Conservation (phyloP, 768 basidiomycete species). For the Xanthoconium purpureum region DNA sequence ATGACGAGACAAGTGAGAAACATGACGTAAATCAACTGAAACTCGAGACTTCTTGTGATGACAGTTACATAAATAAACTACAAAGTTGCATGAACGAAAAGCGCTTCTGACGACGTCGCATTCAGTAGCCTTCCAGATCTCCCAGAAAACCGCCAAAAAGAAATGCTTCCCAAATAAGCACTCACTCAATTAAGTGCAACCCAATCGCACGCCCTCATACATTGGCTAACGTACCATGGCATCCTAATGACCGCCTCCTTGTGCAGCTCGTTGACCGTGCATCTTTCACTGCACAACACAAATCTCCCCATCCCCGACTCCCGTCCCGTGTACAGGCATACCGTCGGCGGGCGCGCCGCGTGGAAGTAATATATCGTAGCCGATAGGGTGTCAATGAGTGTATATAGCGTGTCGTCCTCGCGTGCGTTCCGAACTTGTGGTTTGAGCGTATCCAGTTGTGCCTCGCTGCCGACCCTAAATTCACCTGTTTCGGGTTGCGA, state of each 20-base stretch:
- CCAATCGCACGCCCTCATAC: slow-evolving; percentile 25
- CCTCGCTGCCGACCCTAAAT: slow-evolving; percentile 18
- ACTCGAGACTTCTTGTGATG: no score
- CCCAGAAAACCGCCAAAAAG: no score
- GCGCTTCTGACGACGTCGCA: no score
- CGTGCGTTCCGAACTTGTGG: background rate
- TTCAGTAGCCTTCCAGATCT: no score
- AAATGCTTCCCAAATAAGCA: background rate
- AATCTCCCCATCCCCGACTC: slow-evolving; percentile 23
- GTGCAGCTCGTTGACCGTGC: slow-evolving; percentile 19
- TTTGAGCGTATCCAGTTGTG: slow-evolving; percentile 4
- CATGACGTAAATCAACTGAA: no score
- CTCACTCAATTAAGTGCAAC: slow-evolving; percentile 14
- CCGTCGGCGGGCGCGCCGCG: slow-evolving; percentile 20
- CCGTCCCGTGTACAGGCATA: slow-evolving; percentile 21
- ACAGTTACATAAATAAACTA: no score
- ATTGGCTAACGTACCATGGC: slow-evolving; percentile 16
- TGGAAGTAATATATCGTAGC: slow-evolving; percentile 25
- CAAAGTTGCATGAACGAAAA: no score
- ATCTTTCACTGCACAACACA: slow-evolving; percentile 21
- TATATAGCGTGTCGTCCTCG: slow-evolving; percentile 15
- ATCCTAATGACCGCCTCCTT: slow-evolving; percentile 27
- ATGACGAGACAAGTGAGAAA: no score
- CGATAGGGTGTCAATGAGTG: slow-evolving; percentile 24
- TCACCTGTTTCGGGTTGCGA: background rate